Conservation (phyloP, 352 stramenopile species). For the Phytophthora fragariae region DNA sequence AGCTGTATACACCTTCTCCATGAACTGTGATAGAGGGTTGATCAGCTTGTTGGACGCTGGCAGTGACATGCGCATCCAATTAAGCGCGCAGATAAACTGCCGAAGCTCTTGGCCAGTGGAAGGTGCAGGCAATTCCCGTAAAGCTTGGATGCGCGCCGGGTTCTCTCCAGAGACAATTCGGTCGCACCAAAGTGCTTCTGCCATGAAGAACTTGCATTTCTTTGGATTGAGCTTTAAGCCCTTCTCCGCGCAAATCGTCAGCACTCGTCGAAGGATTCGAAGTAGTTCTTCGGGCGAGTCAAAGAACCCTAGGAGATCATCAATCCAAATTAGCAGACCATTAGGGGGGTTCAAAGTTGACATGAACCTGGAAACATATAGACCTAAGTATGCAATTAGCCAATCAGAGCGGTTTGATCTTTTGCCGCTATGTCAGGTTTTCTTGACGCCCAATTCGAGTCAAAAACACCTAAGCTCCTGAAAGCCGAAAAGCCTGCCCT, state of each 20-base stretch:
- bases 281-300: constrained; percentile 4
- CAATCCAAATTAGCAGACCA: constrained; percentile 21
- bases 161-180: constrained; percentile 14
- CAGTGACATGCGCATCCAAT: constrained; percentile 9
- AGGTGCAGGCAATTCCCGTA: constrained; percentile 1
- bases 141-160: neutral
- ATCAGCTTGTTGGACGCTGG: constrained; percentile 15
- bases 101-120: constrained; percentile 12
- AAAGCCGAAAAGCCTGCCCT: no score
- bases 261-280: constrained; percentile 2
- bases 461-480: no score
- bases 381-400: no score
- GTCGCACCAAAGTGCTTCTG: constrained; percentile 13
- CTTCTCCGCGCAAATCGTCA: constrained; percentile 12
- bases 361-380: no score
- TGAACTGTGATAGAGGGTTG: neutral
- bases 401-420: no score
- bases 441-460: no score
- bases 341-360: no score
- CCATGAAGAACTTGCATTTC: constrained; percentile 14
- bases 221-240: constrained; percentile 18
- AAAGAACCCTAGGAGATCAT: constrained; percentile 7
- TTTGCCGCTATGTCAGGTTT: no score
- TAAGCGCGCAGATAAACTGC: constrained; percentile 10
- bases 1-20: constrained; percentile 10